Evolutionary conservation across 768 basidiomycete species (phyloP).

Genomic region (Mycena indigotica): DNA sequence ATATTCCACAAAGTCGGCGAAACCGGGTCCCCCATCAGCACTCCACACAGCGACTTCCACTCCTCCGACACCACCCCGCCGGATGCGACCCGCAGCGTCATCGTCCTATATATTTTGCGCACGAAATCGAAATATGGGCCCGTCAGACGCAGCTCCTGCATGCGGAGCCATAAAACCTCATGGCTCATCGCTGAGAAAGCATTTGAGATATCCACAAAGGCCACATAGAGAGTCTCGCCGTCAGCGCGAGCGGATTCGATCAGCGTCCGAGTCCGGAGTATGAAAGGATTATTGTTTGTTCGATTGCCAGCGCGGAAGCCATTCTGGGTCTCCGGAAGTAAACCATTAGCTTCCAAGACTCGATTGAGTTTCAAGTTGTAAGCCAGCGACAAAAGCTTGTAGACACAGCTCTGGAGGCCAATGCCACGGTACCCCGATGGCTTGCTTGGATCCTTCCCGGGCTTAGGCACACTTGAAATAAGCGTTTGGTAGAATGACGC

Average conservation of each 20-base stretch:
- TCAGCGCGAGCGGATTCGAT: constrained; percentile 20
- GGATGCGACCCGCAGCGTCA: not conserved
- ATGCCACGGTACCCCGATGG: constrained; percentile 19
- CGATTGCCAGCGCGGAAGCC: constrained; percentile 29
- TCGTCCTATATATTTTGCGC: not conserved
- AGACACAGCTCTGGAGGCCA: constrained; percentile 21
- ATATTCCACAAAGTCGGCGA: no score
- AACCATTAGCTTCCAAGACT: constrained; percentile 13
- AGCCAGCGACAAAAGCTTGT: constrained; percentile 24
- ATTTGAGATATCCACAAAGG: constrained; percentile 31
- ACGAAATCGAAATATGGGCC: not conserved
- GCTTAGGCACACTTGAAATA: constrained; percentile 9
- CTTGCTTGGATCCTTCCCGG: constrained; percentile 10
- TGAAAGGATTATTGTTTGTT: constrained; percentile 31
- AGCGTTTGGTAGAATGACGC: not conserved
- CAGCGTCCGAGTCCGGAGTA: constrained; percentile 23
- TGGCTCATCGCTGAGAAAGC: constrained; percentile 36
- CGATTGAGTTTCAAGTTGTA: constrained; percentile 16
- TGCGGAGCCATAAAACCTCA: not conserved
- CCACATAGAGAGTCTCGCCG: constrained; percentile 23
- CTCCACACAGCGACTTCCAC: not conserved
- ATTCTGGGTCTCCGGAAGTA: constrained; percentile 32
- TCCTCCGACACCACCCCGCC: not conserved
- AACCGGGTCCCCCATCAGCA: no score
- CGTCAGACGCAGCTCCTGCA: not conserved